Evolutionary conservation across 2,329 filamentous ascomycete species (phyloP).

Genomic region (Botryotinia narcissicola): DNA sequence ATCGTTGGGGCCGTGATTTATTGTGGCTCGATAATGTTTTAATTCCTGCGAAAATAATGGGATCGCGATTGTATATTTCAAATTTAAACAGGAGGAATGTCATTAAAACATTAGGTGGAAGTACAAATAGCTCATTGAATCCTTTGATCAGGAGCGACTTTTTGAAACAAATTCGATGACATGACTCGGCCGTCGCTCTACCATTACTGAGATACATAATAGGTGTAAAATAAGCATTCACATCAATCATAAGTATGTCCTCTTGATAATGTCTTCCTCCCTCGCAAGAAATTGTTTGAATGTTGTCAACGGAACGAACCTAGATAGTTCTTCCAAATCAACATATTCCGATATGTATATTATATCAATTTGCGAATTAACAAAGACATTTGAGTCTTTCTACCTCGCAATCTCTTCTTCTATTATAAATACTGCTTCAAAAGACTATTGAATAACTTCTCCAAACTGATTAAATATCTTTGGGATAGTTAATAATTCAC

Average conservation of each 20-base stretch:
- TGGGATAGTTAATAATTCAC: background rate
- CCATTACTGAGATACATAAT: background rate
- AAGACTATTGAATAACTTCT: background rate
- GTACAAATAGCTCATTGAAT: background rate
- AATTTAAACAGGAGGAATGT: background rate
- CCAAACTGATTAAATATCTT: background rate
- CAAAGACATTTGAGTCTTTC: background rate
- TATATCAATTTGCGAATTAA: background rate
- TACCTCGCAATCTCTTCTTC: background rate
- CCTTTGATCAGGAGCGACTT: background rate
- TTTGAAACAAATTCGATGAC: background rate
- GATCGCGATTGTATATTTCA: background rate
- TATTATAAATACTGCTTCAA: background rate
- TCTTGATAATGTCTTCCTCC: background rate
- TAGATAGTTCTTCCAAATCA: background rate
- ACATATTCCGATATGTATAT: background rate
- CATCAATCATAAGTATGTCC: background rate
- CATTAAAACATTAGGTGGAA: background rate
- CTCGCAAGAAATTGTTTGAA: background rate
- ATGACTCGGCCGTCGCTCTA: background rate
- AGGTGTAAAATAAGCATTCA: background rate
- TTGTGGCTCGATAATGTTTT: background rate
- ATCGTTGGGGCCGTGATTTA: background rate
- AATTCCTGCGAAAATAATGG: rapidly evolving
- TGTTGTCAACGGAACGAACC: background rate